Evolutionary conservation across 139 green algal species (phyloP), one percentile per base, ranked within the genome.

Genomic region (Coelastrella sp.): DNA sequence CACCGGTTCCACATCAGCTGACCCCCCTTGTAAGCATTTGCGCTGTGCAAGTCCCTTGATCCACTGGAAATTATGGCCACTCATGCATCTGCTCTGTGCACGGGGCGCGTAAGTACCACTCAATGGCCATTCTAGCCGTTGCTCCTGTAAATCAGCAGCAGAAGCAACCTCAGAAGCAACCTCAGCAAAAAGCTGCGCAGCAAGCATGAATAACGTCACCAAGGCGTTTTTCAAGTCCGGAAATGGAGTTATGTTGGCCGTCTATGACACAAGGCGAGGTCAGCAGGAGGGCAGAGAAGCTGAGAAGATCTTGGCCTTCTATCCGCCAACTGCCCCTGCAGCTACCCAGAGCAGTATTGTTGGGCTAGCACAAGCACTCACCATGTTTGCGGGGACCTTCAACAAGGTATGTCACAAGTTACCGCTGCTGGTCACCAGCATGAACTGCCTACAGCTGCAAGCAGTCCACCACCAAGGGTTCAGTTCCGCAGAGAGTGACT

Each of bases 251-350:
- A 56, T 74, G 19, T 58, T 91, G 56, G 87, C 78, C 11, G 78
- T 75, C 22, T 91, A 87, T 61, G 87, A 91, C 78, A 82, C 87
- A 49, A 56, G 87, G 49, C 65, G 78, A 65, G 87, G 87, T 20
- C 87, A 91, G 87, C 60, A 65, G 56, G 88, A 91, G 57, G 88
- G 88, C 10, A 8, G 59, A 12, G 88, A 91, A 17, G 68, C 80
- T 10, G 88, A 91, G 10, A 91, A 91, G 58, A 68, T 91, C 57
- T 24, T 91, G 56, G 88, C 57, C 70, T 91, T 91, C 80, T 88
- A 85, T 59, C 88, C 88, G 0, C 70, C 80, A 14, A 68, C 66
- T 8, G 81, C 88, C 3, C 11, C 68, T 7, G 6, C 88, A 24
- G 27, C 68, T 14, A 84, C 84, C 66, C 88, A 91, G 80, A 84